Evolutionary conservation across 768 basidiomycete species (phyloP).

Genomic region (Saitozyma sp.): DNA sequence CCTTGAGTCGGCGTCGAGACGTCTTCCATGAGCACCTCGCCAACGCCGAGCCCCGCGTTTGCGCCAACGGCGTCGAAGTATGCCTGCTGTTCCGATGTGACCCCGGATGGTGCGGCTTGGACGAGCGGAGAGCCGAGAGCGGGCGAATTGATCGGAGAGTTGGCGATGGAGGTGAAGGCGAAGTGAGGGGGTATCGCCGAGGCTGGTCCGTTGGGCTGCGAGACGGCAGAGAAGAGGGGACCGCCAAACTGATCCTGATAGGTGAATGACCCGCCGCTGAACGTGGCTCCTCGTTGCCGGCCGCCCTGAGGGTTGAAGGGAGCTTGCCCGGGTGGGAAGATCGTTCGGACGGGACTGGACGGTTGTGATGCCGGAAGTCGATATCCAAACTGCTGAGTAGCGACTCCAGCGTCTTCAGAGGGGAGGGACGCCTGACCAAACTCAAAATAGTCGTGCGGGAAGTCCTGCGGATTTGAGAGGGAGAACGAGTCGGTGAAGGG

Average conservation of each 20-base stretch:
- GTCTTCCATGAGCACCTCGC: slow-evolving; percentile 38
- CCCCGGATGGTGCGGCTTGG: slow-evolving; percentile 12
- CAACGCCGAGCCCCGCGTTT: slow-evolving; percentile 13
- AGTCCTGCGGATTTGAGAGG: slow-evolving; percentile 14
- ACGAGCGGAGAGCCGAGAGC: slow-evolving; percentile 31
- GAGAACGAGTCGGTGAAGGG: slow-evolving; percentile 40
- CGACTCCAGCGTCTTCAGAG: slow-evolving; percentile 13
- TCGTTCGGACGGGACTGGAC: slow-evolving; percentile 38
- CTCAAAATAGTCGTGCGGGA: slow-evolving; percentile 38
- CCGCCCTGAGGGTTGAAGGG: slow-evolving; percentile 32
- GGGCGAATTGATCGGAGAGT: slow-evolving; percentile 24
- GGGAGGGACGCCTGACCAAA: slow-evolving; percentile 30
- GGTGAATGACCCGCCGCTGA: slow-evolving; percentile 40
- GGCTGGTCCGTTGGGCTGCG: background rate
- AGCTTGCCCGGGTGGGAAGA: slow-evolving; percentile 29
- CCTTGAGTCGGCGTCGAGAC: slow-evolving; percentile 30
- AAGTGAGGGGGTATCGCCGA: slow-evolving; percentile 42
- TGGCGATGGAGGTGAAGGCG: slow-evolving; percentile 28
- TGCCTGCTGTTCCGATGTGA: slow-evolving; percentile 4
- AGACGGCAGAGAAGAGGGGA: slow-evolving; percentile 1
- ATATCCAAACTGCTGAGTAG: slow-evolving; percentile 25
- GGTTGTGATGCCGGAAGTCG: slow-evolving; percentile 47
- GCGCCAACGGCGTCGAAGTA: slow-evolving; percentile 6
- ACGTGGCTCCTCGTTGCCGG: slow-evolving; percentile 46
- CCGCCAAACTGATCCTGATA: slow-evolving; percentile 28